Conservation (phyloP, 352 stramenopile genomes). For the Pseudoperonospora humuli region DNA sequence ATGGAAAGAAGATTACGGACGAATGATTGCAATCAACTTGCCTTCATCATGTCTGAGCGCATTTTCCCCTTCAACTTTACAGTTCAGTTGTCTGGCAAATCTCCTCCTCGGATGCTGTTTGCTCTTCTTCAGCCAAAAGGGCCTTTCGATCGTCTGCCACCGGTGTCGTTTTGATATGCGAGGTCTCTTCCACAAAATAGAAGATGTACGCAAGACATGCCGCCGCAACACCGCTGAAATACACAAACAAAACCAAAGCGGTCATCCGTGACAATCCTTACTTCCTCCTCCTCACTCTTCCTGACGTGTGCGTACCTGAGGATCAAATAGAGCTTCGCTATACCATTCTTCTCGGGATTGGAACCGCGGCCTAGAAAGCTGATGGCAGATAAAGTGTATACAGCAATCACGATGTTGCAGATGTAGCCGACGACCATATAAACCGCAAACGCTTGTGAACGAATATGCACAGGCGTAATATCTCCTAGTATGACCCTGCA, state of each 20-base stretch:
- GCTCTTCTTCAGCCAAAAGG: conserved; percentile 25
- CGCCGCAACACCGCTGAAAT: conserved; percentile 31
- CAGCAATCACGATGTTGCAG: conserved; percentile 76
- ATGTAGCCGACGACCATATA: conserved; percentile 84
- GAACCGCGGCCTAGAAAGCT: conserved; percentile 48
- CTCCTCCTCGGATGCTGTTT: conserved; percentile 24
- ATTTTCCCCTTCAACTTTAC: conserved; percentile 6
- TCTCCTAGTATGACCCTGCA: conserved; percentile 78
- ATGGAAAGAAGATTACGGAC: too few species aligned
- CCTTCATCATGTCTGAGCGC: background rate
- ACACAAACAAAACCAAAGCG: background rate
- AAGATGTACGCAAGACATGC: conserved; percentile 41
- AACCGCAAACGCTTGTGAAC: conserved; percentile 71
- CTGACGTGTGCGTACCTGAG: conserved; percentile 30
- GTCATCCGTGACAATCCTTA: background rate
- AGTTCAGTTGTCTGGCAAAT: conserved; percentile 41
- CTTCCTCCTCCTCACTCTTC: background rate
- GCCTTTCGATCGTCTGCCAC: conserved; percentile 35
- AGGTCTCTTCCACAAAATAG: conserved; percentile 53
- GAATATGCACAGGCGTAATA: conserved; percentile 83
- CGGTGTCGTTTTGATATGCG: conserved; percentile 31
- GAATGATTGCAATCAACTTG: conserved; percentile 3
- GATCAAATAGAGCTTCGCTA: conserved; percentile 83
- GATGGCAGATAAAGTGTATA: conserved; percentile 76
- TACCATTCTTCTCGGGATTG: conserved; percentile 73